Conservation (phyloP, 2,329 filamentous ascomycete genomes). For the Colletotrichum paranaense region DNA sequence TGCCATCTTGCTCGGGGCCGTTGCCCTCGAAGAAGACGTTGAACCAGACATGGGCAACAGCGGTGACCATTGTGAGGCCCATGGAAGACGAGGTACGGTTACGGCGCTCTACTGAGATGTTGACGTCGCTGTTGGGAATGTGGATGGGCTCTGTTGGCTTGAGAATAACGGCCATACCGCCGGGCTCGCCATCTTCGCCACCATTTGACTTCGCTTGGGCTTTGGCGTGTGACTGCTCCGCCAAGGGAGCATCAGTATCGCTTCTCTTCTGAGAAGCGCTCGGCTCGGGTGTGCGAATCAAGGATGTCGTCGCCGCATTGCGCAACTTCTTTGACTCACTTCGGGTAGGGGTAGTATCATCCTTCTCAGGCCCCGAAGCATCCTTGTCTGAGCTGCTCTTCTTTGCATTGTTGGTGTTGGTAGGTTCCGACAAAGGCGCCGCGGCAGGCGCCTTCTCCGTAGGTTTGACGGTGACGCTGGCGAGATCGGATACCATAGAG, state of each 20-base stretch:
- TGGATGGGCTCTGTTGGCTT: slow-evolving; percentile 76
- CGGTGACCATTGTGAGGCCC: slow-evolving; percentile 89
- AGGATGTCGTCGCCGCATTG: slow-evolving; percentile 44
- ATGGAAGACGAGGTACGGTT: slow-evolving; percentile 82
- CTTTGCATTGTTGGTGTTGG: slow-evolving; percentile 39
- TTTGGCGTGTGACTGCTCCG: slow-evolving; percentile 6
- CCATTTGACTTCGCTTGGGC: slow-evolving; percentile 15
- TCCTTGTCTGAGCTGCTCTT: slow-evolving; percentile 25
- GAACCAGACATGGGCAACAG: slow-evolving; percentile 96
- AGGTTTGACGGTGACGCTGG: slow-evolving; percentile 48
- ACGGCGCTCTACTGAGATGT: slow-evolving; percentile 88
- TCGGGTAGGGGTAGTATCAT: slow-evolving; percentile 24
- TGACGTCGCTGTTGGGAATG: slow-evolving; percentile 85
- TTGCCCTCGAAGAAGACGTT: slow-evolving; percentile 92
- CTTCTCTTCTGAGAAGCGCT: slow-evolving; percentile 20
- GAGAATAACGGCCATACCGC: slow-evolving; percentile 82
- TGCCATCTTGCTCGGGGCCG: slow-evolving; percentile 75
- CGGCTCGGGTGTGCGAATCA: slow-evolving; percentile 42
- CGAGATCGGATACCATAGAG: slow-evolving; percentile 66
- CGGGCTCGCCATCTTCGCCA: slow-evolving; percentile 53
- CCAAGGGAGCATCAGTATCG: slow-evolving; percentile 7
- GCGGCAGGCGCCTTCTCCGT: slow-evolving; percentile 50
- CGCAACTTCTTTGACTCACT: slow-evolving; percentile 38
- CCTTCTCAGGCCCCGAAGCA: background rate
- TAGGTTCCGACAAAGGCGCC: slow-evolving; percentile 45